These are phyloP conservation scores for Tetrapyrgos nigripes DNA, from an alignment of 1,284 basidiomycete genomes.

Conservation along the genomic window DNA sequence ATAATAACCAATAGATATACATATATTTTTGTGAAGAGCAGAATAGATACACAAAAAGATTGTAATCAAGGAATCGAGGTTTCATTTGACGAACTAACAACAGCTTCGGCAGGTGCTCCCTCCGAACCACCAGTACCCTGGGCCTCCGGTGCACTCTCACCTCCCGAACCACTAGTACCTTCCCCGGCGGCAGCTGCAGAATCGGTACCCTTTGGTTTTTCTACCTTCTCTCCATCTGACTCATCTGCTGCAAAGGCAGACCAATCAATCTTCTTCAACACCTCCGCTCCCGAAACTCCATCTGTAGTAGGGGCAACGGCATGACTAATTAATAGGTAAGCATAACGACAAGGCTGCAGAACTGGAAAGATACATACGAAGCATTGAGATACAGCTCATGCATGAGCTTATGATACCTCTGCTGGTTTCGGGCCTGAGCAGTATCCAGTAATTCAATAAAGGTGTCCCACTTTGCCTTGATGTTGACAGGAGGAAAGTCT, in stretches of 20 bases:
- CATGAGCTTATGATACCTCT: constrained; percentile 4
- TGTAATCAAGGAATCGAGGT: no score
- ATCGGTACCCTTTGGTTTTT: no score
- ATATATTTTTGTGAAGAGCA: no score
- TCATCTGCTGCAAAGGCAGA: neutral
- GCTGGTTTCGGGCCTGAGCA: neutral
- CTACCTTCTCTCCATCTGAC: no score
- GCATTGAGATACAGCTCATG: constrained; percentile 2
- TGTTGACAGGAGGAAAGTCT: neutral
- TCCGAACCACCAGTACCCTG: no score
- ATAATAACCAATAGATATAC: no score
- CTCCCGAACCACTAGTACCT: no score
- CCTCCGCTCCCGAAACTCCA: neutral
- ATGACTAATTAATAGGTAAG: neutral
- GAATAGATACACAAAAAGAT: no score
- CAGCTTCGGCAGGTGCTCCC: no score
- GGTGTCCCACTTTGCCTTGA: neutral
- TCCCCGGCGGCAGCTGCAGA: neutral
- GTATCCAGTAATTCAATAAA: neutral
- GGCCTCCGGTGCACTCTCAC: no score
- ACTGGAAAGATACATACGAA: neutral
- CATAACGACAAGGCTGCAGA: neutral
- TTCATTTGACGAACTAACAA: no score
- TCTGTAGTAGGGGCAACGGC: neutral
- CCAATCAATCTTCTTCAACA: neutral